These are phyloP conservation scores for Corylus americana DNA, from an alignment of 306 rosid species.

Conservation along the genomic window DNA sequence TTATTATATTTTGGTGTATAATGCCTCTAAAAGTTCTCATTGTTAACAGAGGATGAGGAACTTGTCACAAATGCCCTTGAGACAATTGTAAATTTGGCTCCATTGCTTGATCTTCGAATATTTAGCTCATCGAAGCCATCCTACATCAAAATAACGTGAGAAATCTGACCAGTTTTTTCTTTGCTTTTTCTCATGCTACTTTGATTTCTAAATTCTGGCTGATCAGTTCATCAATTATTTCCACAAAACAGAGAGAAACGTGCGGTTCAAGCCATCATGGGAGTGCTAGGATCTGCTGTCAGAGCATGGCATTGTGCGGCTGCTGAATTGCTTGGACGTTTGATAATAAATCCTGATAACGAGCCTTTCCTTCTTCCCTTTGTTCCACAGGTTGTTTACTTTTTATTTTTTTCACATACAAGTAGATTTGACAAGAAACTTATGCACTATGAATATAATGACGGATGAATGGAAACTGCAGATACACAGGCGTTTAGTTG, in stretches of 20 bases:
- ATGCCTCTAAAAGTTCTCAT: constrained; percentile 20
- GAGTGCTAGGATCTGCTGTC: constrained; percentile 78
- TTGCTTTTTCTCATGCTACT: constrained; percentile 3
- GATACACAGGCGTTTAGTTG: constrained; percentile 90
- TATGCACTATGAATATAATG: constrained; percentile 5
- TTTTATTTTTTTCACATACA: constrained; percentile 2
- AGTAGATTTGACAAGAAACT: not conserved
- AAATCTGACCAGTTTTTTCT: constrained; percentile 16
- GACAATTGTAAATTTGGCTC: constrained; percentile 96
- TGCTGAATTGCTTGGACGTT: constrained; percentile 94
- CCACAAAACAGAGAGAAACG: constrained; percentile 68
- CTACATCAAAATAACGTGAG: constrained; percentile 93
- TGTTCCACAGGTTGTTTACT: constrained; percentile 67
- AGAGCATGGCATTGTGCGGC: constrained; percentile 97
- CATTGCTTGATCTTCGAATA: constrained; percentile 83
- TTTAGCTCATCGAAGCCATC: constrained; percentile 93
- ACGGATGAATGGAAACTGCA: constrained; percentile 36
- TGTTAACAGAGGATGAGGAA: constrained; percentile 90
- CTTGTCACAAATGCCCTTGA: constrained; percentile 96
- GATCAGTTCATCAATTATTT: constrained; percentile 18
- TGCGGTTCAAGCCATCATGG: constrained; percentile 91
- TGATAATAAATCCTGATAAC: constrained; percentile 91
- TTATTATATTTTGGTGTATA: constrained; percentile 6
- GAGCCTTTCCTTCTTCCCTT: constrained; percentile 88
- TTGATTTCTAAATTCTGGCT: constrained; percentile 25